phyloP scores from a whole-genome alignment of 352 stramenopile species.

The Phytophthora sp. region DNA sequence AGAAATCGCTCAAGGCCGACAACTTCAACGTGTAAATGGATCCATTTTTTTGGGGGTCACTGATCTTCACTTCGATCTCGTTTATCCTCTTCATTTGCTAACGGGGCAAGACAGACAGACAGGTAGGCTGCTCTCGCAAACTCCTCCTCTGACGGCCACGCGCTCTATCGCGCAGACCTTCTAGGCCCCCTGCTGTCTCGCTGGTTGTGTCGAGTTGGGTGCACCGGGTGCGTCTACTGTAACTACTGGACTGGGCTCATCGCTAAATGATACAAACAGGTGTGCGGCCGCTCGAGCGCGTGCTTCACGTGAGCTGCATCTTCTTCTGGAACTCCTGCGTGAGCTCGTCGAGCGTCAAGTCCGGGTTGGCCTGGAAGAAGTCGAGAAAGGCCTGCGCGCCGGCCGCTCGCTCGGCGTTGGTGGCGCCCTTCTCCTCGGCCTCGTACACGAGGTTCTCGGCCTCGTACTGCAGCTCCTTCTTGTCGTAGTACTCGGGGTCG shows the following conservation, averaged over 20 bases:
- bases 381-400: slow-evolving; percentile 74
- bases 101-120: slow-evolving; percentile 6
- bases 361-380: slow-evolving; percentile 74
- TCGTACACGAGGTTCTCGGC: slow-evolving; percentile 68
- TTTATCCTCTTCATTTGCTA: slow-evolving; percentile 12
- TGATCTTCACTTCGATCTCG: slow-evolving; percentile 39
- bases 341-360: slow-evolving; percentile 70
- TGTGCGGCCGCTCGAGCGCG: slow-evolving; percentile 8
- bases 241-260: slow-evolving; percentile 36
- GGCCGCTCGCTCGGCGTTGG: slow-evolving; percentile 34
- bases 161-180: slow-evolving; percentile 18
- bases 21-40: slow-evolving; percentile 22
- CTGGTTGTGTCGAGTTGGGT: slow-evolving; percentile 26
- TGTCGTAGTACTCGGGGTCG: slow-evolving; percentile 83
- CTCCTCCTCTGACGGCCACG: slow-evolving; percentile 4
- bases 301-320: slow-evolving; percentile 64
- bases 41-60: slow-evolving; percentile 14
- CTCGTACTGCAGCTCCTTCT: slow-evolving; percentile 77
- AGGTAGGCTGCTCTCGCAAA: slow-evolving; percentile 24
- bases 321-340: slow-evolving; percentile 78
- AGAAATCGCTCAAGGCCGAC: slow-evolving; percentile 1
- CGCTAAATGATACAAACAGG: slow-evolving; percentile 45
- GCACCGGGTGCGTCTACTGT: slow-evolving; percentile 31
- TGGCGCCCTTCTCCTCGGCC: slow-evolving; percentile 41
- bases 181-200: slow-evolving; percentile 23